These are phyloP conservation scores for Penicillium sp. DNA, from an alignment of 2,329 filamentous ascomycete genomes.

Conservation along the genomic window DNA sequence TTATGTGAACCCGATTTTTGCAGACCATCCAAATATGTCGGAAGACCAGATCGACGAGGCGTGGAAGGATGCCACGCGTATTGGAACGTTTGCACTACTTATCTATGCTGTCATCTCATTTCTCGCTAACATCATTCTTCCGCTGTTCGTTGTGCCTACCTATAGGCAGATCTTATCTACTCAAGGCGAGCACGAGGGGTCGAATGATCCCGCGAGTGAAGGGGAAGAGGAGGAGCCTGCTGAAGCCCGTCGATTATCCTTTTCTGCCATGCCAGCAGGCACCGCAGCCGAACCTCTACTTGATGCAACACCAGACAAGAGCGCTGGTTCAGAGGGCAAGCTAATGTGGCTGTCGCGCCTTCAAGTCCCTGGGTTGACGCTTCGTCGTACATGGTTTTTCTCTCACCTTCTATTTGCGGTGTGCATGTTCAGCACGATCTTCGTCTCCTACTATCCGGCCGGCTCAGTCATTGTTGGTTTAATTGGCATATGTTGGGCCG, in stretches of 20 bases:
- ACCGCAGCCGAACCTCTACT: constrained; percentile 37
- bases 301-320: constrained; percentile 18
- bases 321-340: constrained; percentile 19
- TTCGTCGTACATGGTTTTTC: constrained; percentile 84
- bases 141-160: constrained; percentile 82
- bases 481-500: constrained; percentile 87
- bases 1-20: constrained; percentile 82
- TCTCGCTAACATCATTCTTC: constrained; percentile 77
- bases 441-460: constrained; percentile 71
- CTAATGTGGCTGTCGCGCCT: constrained; percentile 61
- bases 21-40: constrained; percentile 76
- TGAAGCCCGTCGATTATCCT: constrained; percentile 31
- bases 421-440: constrained; percentile 81
- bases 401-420: constrained; percentile 82
- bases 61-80: constrained; percentile 82
- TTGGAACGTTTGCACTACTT: constrained; percentile 87
- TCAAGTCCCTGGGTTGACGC: constrained; percentile 80
- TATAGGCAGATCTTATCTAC: constrained; percentile 52
- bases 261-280: constrained; percentile 38
- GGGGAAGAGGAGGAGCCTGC: constrained; percentile 25
- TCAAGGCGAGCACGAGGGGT: constrained; percentile 5
- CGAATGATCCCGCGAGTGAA: constrained; percentile 8
- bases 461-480: constrained; percentile 79
- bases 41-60: constrained; percentile 74
- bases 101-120: constrained; percentile 88